Percentiles rank a stretch among this genome's conserved stretches.
These are phyloP conservation scores for Solanum pinnatisectum DNA, from an alignment of 257 asterid species.

Conservation along the genomic window DNA sequence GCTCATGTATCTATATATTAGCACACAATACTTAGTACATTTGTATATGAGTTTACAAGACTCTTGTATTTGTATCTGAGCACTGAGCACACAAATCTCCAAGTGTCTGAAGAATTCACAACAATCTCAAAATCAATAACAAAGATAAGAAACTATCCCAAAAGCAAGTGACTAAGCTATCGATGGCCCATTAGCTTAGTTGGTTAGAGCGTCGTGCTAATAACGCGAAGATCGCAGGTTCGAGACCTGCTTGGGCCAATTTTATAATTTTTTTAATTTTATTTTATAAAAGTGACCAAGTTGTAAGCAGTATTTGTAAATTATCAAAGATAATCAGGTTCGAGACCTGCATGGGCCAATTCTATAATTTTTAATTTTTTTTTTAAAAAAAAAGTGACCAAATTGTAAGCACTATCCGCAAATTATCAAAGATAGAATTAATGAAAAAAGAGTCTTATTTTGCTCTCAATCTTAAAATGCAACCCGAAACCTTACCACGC, in stretches of 20 bases:
- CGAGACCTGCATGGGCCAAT: not conserved
- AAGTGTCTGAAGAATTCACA: not conserved
- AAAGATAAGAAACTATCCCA: no score
- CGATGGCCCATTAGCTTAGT: slow-evolving; percentile 22
- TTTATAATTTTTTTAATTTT: no score
- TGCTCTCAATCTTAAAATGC: no score
- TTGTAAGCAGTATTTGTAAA: no score
- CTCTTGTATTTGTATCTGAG: not conserved
- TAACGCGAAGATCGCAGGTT: slow-evolving; percentile 33
- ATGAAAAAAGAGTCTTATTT: no score
- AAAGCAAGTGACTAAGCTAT: not conserved
- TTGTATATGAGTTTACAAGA: not conserved
- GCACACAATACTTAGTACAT: not conserved
- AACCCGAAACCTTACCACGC: no score
- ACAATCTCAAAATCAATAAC: no score
- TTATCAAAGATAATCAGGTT: slow-evolving; percentile 4
- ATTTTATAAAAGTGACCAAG: not conserved
- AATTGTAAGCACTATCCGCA: no score
- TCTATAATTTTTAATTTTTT: no score
- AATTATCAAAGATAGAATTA: no score
- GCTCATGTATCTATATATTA: not conserved
- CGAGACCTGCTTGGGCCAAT: not conserved
- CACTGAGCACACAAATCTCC: not conserved
- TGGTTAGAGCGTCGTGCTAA: slow-evolving; percentile 31
- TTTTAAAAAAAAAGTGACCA: not conserved